A percentile compares a stretch with the other conserved stretches of the same genome.
Conservation (phyloP, 495 filamentous ascomycete species). For the Aspergillus indologenus region DNA sequence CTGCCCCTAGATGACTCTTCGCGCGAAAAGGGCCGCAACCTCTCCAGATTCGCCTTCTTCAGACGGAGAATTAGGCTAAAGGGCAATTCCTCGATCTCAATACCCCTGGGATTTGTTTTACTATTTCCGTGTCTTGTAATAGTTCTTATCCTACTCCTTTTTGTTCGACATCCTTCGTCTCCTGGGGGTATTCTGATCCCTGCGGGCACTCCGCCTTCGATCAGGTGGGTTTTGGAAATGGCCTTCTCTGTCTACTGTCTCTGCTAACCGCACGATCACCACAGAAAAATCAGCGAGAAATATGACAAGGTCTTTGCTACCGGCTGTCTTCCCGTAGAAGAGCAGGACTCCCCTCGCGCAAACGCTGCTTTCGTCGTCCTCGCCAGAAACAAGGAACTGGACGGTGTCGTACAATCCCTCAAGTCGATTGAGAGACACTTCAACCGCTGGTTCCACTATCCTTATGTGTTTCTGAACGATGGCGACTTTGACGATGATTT, state of each 20-base stretch:
- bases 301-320: conserved; percentile 94
- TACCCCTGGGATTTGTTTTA: conserved; percentile 89
- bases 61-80: conserved; percentile 84
- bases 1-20: conserved; percentile 60
- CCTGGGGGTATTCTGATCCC: conserved; percentile 83
- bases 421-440: conserved; percentile 99
- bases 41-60: conserved; percentile 76
- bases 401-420: conserved; percentile 91
- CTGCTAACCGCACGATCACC: conserved; percentile 12
- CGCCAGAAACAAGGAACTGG: conserved; percentile 93
- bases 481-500: conserved; percentile 93
- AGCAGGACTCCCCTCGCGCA: conserved; percentile 65
- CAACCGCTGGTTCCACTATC: conserved; percentile 98
- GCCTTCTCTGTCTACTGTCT: neutral
- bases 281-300: conserved; percentile 94
- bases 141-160: conserved; percentile 83
- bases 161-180: conserved; percentile 83
- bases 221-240: conserved; percentile 60
- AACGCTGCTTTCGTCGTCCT: conserved; percentile 97
- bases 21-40: conserved; percentile 49
- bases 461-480: conserved; percentile 98
- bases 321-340: conserved; percentile 71
- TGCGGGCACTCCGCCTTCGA: conserved; percentile 82
- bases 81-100: conserved; percentile 90
- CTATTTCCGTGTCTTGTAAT: conserved; percentile 91